Evolutionary conservation across 2,329 filamentous ascomycete species (phyloP).

Genomic region (Pseudonectria foliicola): DNA sequence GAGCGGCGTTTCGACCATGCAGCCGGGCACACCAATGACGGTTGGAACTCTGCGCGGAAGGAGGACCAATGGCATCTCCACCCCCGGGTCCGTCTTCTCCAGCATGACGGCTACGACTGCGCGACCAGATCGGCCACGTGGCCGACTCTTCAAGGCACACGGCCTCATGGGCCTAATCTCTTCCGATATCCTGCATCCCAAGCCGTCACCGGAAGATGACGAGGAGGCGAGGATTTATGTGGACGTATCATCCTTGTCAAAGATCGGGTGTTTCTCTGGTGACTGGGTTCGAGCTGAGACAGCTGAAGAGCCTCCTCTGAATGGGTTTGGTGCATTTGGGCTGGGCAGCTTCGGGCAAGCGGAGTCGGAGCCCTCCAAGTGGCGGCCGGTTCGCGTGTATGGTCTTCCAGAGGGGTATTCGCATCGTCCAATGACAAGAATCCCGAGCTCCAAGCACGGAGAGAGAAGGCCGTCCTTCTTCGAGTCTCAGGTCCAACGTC

Average conservation of each 20-base stretch:
- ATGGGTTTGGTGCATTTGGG: slow-evolving; percentile 59
- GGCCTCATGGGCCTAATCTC: slow-evolving; percentile 66
- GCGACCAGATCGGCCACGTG: slow-evolving; percentile 62
- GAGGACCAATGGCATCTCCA: slow-evolving; percentile 64
- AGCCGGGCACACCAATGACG: slow-evolving; percentile 74
- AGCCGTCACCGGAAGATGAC: slow-evolving; percentile 69
- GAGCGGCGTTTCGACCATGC: slow-evolving; percentile 72
- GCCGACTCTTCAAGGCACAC: slow-evolving; percentile 78
- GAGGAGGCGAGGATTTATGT: slow-evolving; percentile 88
- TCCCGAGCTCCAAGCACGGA: slow-evolving; percentile 47
- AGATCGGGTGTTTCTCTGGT: slow-evolving; percentile 92
- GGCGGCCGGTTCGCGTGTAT: slow-evolving; percentile 83
- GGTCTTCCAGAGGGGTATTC: slow-evolving; percentile 74
- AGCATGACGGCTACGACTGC: slow-evolving; percentile 80
- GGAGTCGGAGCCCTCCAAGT: slow-evolving; percentile 55
- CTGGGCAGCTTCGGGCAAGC: slow-evolving; percentile 51
- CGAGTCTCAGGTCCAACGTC: slow-evolving; percentile 59
- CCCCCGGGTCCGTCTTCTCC: slow-evolving; percentile 84
- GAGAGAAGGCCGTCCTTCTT: slow-evolving; percentile 55
- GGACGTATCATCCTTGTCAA: slow-evolving; percentile 75
- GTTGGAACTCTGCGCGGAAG: slow-evolving; percentile 51
- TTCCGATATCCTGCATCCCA: slow-evolving; percentile 75
- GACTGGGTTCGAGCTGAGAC: slow-evolving; percentile 89
- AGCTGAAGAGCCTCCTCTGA: slow-evolving; percentile 63
- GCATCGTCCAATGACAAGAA: slow-evolving; percentile 52